Evolutionary conservation across 805 yeast genomes (phyloP), one percentile per base, ranked within the genome.

Genomic region (Tetrapisispora arboricola): DNA sequence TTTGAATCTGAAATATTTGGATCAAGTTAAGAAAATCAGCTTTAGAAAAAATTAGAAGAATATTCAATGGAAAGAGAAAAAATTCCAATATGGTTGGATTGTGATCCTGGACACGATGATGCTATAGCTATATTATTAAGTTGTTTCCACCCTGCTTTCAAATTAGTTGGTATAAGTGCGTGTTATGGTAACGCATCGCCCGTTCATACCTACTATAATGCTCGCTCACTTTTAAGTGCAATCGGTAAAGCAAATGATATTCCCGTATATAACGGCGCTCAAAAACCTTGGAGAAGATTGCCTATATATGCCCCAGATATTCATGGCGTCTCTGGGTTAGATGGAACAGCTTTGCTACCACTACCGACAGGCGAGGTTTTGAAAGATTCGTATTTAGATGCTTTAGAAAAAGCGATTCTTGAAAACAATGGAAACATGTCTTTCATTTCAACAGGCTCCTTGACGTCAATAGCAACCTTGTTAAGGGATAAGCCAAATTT

Each of bases 21-120:
- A 20, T 20, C 20, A 12, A 20, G 13, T 20, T n/a, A 12, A 22
- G 6, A 10, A 7, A 33, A 12, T 16, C 6, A 10, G 11, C 18
- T 20, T 10, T 16, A n/a, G 3, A 38, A 12, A 17, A 7, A 15
- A 38, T 16, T 18, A 21, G n/a, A 17, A 34, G 13, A 29, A 29
- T 22, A 26, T 28, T n/a, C 15, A 22, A 54, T 54, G 58, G 53
- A 57, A 4, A 41, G 49, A 12, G 41, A 44, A 13, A 48, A 49
- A 42, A 72, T 78, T 17, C 94, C 94, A 0, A 53, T 86, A 5
- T 86, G 95, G 95, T 60, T 86, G 11, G 95, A 86, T 61, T 86
- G 95, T 59, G 95, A 86, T 55, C 94, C 95, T 0, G 95, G 95
- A 1, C 92, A 82, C 53, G 95, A 86, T 54, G 96, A 86, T 52